Evolutionary conservation across 2,329 filamentous ascomycete species (phyloP).

Genomic region (Fonsecaea erecta): DNA sequence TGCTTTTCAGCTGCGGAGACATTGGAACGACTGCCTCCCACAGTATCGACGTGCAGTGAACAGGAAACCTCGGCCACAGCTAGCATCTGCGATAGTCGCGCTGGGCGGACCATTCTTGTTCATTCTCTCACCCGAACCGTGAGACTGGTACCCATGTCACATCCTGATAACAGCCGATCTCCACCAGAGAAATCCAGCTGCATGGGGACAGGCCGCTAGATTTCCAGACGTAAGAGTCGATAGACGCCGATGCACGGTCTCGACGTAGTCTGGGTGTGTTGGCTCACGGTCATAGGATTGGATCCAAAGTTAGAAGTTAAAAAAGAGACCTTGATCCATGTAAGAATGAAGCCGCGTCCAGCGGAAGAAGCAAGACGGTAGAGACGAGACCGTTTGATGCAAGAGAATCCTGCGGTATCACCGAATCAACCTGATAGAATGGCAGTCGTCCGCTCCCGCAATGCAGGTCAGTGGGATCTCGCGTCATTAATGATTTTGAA

Average conservation of each 20-base stretch:
- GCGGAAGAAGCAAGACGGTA: background rate
- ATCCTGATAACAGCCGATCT: background rate
- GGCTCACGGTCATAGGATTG: background rate
- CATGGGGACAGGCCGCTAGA: background rate
- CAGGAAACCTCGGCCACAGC: background rate
- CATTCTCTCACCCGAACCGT: background rate
- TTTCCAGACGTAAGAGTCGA: background rate
- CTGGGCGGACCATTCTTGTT: background rate
- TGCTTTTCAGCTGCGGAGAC: background rate
- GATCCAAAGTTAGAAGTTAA: background rate
- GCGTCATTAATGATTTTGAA: background rate
- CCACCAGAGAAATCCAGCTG: background rate
- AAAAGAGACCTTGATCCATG: background rate
- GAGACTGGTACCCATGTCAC: background rate
- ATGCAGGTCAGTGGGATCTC: constrained; percentile 5
- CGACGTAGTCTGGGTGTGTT: background rate
- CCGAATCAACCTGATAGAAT: background rate
- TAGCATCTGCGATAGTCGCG: background rate
- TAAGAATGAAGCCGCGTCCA: background rate
- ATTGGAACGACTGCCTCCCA: background rate
- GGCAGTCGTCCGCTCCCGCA: background rate
- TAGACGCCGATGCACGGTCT: background rate
- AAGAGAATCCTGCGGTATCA: background rate
- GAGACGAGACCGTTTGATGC: background rate
- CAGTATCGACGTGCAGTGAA: background rate